Conservation (phyloP, 495 filamentous ascomycete genomes). For the Aspergillus saccharolyticus region DNA sequence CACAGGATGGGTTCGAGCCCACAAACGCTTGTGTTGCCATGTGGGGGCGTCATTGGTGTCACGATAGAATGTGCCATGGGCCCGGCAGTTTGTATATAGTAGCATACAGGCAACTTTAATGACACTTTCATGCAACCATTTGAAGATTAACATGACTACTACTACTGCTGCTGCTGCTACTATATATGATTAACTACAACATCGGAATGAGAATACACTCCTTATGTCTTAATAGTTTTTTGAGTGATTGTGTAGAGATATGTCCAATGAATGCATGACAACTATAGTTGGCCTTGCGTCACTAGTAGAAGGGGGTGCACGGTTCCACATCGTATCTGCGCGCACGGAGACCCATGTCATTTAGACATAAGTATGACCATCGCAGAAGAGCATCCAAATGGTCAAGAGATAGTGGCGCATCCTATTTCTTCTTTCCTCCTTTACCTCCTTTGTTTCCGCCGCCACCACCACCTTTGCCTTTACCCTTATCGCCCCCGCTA, state of each 20-base stretch:
- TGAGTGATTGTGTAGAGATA: too few species aligned
- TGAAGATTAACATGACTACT: too few species aligned
- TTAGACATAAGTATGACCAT: background rate
- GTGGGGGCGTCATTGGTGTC: background rate
- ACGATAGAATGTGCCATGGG: background rate
- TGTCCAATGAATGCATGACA: background rate
- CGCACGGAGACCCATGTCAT: background rate
- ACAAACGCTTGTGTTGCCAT: background rate
- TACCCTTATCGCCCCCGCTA: slow-evolving; percentile 43
- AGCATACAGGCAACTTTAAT: too few species aligned
- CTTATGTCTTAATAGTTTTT: too few species aligned
- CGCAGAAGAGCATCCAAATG: background rate
- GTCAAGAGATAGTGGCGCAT: background rate
- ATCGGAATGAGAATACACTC: too few species aligned
- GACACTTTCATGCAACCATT: too few species aligned
- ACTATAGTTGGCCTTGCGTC: background rate
- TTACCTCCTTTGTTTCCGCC: slow-evolving; percentile 39
- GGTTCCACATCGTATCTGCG: background rate
- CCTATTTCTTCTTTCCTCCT: slow-evolving; percentile 42
- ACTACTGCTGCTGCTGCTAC: too few species aligned
- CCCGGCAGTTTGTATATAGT: too few species aligned
- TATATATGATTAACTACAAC: too few species aligned
- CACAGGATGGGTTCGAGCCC: background rate
- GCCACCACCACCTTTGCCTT: slow-evolving; percentile 39
- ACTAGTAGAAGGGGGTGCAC: background rate